Conservation (phyloP, 2,329 filamentous ascomycete genomes). For the Metarhizium sp. region DNA sequence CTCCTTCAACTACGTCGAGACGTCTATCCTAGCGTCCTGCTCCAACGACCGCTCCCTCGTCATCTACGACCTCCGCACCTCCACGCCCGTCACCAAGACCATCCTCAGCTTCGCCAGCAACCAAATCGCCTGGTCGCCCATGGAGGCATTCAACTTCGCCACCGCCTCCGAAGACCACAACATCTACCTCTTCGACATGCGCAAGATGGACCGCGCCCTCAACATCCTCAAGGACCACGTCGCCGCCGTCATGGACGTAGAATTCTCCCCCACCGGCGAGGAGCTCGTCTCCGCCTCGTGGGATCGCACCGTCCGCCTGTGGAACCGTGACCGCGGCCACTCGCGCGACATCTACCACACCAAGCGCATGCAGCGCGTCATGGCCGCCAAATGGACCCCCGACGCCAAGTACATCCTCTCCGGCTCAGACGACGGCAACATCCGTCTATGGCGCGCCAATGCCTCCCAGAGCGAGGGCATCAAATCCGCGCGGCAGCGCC, state of each 20-base stretch:
- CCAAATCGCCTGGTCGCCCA: constrained; percentile 84
- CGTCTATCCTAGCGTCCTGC: constrained; percentile 76
- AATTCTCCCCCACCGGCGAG: constrained; percentile 89
- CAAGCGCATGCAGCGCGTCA: constrained; percentile 94
- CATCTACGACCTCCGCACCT: constrained; percentile 85
- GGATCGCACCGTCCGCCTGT: constrained; percentile 76
- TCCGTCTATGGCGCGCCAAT: constrained; percentile 76
- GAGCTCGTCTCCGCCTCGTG: constrained; percentile 87
- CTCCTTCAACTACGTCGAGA: constrained; percentile 89
- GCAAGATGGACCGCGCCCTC: constrained; percentile 76
- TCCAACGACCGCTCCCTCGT: constrained; percentile 80
- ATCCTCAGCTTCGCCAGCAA: constrained; percentile 77
- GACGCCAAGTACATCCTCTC: constrained; percentile 85
- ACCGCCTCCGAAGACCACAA: constrained; percentile 94
- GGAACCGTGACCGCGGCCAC: constrained; percentile 71
- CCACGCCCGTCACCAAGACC: constrained; percentile 70
- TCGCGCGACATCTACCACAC: constrained; percentile 94
- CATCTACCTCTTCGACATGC: constrained; percentile 80
- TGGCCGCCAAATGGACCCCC: constrained; percentile 74
- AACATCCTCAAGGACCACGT: constrained; percentile 90
- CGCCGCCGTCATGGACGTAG: constrained; percentile 87
- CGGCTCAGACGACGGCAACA: constrained; percentile 88
- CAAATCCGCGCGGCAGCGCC: constrained; percentile 74
- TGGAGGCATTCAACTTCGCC: constrained; percentile 94
- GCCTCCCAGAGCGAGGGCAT: constrained; percentile 77